Evolutionary conservation across 2,329 filamentous ascomycete species (phyloP).

Genomic region (Claviceps sp.): DNA sequence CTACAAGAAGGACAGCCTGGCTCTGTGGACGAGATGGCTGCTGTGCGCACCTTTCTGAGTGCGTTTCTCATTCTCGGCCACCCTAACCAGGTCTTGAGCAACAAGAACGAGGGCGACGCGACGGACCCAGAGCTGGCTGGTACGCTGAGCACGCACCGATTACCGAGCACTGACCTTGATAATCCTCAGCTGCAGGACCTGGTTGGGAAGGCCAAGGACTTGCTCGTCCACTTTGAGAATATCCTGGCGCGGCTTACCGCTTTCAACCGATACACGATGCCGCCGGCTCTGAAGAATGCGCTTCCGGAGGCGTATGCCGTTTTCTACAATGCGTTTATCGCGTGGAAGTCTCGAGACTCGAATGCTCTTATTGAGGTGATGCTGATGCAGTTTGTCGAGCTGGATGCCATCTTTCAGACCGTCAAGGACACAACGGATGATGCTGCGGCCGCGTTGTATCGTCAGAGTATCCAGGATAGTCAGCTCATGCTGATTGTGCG

Average conservation of each 20-base stretch:
- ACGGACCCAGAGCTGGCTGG: constrained; percentile 40
- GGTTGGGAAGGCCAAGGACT: constrained; percentile 63
- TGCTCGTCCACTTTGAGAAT: constrained; percentile 66
- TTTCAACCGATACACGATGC: constrained; percentile 54
- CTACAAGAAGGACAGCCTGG: constrained; percentile 51
- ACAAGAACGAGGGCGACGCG: constrained; percentile 49
- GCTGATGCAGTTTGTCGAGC: constrained; percentile 74
- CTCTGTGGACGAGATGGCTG: constrained; percentile 54
- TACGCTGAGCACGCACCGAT: constrained; percentile 15
- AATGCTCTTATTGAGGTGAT: constrained; percentile 68
- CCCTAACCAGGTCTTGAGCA: constrained; percentile 63
- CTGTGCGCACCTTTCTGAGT: constrained; percentile 63
- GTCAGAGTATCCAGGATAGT: constrained; percentile 67
- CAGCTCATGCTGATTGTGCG: constrained; percentile 66
- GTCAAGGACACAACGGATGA: constrained; percentile 67
- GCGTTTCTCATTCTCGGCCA: constrained; percentile 71
- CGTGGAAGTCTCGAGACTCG: constrained; percentile 73
- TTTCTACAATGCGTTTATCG: constrained; percentile 67
- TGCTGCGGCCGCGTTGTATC: constrained; percentile 62
- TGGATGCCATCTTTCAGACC: constrained; percentile 72
- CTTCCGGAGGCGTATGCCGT: constrained; percentile 58
- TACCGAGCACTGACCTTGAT: constrained; percentile 34
- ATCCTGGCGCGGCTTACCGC: constrained; percentile 52
- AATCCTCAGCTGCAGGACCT: constrained; percentile 56
- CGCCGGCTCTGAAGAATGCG: constrained; percentile 45